Evolutionary conservation across 441 rosid genomes (phyloP), one percentile per base, ranked within the genome.

Genomic region (Hura crepitans): DNA sequence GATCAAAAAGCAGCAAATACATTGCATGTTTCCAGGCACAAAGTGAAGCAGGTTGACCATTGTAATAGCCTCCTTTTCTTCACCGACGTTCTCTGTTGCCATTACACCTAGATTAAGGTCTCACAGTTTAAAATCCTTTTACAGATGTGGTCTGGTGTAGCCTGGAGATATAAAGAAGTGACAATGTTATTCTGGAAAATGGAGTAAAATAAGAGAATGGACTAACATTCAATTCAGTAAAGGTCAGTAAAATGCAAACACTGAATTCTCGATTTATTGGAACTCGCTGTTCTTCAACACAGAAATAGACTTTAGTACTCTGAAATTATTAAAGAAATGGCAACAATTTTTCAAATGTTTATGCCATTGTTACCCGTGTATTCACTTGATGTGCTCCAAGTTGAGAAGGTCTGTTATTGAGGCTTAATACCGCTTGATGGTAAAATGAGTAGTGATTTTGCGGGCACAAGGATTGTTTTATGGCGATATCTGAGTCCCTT

Each of bases 61-160:
- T 39, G 35, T 50, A 53, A 67, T 70, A 68, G 20, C 65, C 22
- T 57, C 12, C 31, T 7, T 8, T 39, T 51, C 6, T 35, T 8
- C 45, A 3, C 12, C 5, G 39, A 1, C 39, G 23, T 47, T 13
- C 22, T 12, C 2, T 4, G 7, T 31, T 9, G 10, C 12, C 60
- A 14, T 60, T 1, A 14, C 43, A 20, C 43, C 10, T 35, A 22
- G 45, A 42, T 39, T 25, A 6, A 17, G 63, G 43, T 39, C 62
- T 62, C 54, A 46, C 13, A 9, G 15, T 55, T 14, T 31, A 28
- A 20, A 43, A 3, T 23, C 61, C 59, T 68, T 67, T 37, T 51
- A 49, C 45, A 56, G 73, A 59, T 55, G 56, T 67, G 43, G 50
- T 70, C 58, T 69, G 69, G 62, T 54, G 68, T 62, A 60, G 71